Base-by-base conservation (phyloP, 106 monocot genomes). In the Phalaenopsis equestris region DNA sequence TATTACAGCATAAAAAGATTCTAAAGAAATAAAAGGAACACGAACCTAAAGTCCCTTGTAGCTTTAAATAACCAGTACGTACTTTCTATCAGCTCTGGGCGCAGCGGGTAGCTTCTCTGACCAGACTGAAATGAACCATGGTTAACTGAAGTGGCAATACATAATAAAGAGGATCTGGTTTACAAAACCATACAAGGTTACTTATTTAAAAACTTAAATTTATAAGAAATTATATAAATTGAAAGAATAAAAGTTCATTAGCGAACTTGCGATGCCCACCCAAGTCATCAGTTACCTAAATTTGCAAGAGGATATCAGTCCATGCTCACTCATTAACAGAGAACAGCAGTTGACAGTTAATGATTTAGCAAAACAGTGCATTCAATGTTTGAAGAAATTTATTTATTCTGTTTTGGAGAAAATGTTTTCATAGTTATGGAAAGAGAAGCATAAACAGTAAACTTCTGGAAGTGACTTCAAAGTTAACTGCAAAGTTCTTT, bases 1-100 rank as follows among this genome's bases (percentile, higher is more conserved):
- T 70, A 70, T 24, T 23, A 65, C 8, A 24, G 6, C 15, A 70
- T 37, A 79, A 72, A 56, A 36, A 30, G 0, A 48, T 49, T 24
- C 49, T 47, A 49, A 76, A 30, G 30, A 57, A 74, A 85, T 2
- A 46, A 48, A 57, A 76, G 42, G 41, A 24, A 56, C 30, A 30
- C 85, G 72, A 2, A 98, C 97, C 97, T 94, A n/a, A 84, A 76
- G 88, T 98, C 92, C 79, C 97, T 87, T 18, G 97, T 98, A 55
- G 97, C 94, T 87, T 98, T 98, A 78, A 84, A 98, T 76, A 98
- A 82, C 94, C 92, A 98, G 81, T 98, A 98, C 67, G 97, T 98
- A 81, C 97, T 98, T 72, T 98, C 97, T 30, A 94, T 94, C 83
- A 98, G 83, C 55, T 98, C 97, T 83, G 97, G 97, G 41, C 97